Conservation (phyloP, 129 eudicot species). For the Centella asiatica region DNA sequence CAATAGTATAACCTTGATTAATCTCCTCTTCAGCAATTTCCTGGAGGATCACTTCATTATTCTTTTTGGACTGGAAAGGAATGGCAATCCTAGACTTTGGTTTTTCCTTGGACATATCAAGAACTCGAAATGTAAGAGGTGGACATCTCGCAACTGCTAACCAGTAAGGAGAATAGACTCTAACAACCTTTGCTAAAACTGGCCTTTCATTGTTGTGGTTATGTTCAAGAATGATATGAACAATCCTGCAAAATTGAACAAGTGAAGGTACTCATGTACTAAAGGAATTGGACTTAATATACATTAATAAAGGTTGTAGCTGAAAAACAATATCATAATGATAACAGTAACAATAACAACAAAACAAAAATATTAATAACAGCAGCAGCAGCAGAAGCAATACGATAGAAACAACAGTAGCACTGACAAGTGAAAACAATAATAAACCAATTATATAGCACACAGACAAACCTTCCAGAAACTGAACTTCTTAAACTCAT, state of each 20-base stretch:
- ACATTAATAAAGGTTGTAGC: neutral
- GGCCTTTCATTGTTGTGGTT: conserved; percentile 55
- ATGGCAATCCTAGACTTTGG: conserved; percentile 33
- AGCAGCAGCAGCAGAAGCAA: too few species aligned
- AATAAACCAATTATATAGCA: neutral
- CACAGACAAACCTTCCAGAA: conserved; percentile 62
- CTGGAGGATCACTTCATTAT: conserved; percentile 44
- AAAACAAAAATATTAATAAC: too few species aligned
- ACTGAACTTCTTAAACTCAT: conserved; percentile 79
- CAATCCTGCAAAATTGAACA: conserved; percentile 53
- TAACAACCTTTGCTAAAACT: conserved; percentile 43
- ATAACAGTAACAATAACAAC: too few species aligned
- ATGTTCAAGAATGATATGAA: conserved; percentile 70
- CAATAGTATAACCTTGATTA: conserved; percentile 74
- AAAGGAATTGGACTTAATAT: neutral
- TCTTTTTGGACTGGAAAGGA: conserved; percentile 49
- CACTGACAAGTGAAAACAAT: conserved; percentile 1
- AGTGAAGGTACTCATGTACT: conserved; percentile 6
- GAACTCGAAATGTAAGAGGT: conserved; percentile 59
- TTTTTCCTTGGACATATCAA: conserved; percentile 32
- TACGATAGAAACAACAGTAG: too few species aligned
- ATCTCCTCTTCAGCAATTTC: conserved; percentile 91
- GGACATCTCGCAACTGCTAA: conserved; percentile 73
- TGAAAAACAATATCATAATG: too few species aligned
- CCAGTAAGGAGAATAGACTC: conserved; percentile 85